Evolutionary conservation across 176 grass and related monocot genomes (phyloP).

Genomic region (Rhynchospora pubera): DNA sequence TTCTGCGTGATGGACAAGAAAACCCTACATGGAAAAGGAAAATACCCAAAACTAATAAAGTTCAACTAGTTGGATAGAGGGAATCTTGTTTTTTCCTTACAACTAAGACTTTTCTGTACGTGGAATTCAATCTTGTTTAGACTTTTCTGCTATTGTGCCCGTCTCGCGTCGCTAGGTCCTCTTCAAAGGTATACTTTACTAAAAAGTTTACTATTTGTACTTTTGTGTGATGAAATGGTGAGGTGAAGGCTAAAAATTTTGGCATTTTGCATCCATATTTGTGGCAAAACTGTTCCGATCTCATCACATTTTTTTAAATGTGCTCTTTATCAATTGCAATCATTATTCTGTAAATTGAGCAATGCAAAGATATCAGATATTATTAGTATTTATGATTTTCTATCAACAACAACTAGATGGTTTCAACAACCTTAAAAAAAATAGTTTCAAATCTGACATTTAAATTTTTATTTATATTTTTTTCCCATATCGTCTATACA

Average conservation of each 20-base stretch:
- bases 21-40: not conserved
- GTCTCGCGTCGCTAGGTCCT: too few relatives aligned
- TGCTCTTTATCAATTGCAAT: not conserved
- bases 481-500: too few relatives aligned
- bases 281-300: too few relatives aligned
- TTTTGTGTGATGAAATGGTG: not conserved
- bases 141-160: too few relatives aligned
- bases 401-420: not conserved
- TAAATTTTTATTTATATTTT: too few relatives aligned
- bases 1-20: not conserved
- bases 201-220: not conserved
- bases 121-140: not conserved
- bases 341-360: not conserved
- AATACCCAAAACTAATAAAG: not conserved
- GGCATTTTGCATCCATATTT: too few relatives aligned
- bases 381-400: not conserved
- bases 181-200: too few relatives aligned
- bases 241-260: not conserved
- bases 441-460: too few relatives aligned
- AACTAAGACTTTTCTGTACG: not conserved
- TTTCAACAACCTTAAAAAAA: too few relatives aligned
- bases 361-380: not conserved
- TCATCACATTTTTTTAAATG: too few relatives aligned
- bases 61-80: not conserved
- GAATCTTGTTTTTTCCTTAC: not conserved